Evolutionary conservation across 108 stramenopile genomes (phyloP).

Genomic region (Nitzschia sp.): DNA sequence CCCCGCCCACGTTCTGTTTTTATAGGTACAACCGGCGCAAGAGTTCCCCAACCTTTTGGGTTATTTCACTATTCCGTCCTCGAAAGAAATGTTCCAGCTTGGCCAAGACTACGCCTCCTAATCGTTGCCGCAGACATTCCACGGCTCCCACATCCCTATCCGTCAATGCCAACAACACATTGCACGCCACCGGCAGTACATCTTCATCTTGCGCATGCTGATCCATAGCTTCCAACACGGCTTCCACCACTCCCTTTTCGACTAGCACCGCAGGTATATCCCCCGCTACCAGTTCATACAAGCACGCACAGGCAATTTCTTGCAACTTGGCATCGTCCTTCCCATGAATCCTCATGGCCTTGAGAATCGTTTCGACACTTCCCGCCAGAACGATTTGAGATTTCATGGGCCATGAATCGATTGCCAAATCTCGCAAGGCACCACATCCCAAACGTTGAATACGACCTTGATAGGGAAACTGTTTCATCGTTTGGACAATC

Average conservation of each 20-base stretch:
- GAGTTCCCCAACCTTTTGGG: slow-evolving; percentile 17
- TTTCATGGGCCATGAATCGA: slow-evolving; percentile 18
- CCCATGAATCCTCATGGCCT: slow-evolving; percentile 19
- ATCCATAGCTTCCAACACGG: slow-evolving; percentile 9
- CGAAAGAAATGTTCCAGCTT: slow-evolving; percentile 19
- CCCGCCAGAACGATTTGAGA: not conserved
- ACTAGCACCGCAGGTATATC: slow-evolving; percentile 3
- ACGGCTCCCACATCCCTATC: not conserved
- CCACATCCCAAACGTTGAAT: slow-evolving; percentile 21
- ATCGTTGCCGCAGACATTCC: slow-evolving; percentile 4
- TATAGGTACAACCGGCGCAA: slow-evolving; percentile 13
- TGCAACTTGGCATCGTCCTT: slow-evolving; percentile 11
- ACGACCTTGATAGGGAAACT: slow-evolving; percentile 20
- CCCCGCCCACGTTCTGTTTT: too few relatives aligned
- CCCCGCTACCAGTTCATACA: slow-evolving; percentile 17
- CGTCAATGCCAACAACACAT: slow-evolving; percentile 24
- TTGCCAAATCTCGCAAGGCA: slow-evolving; percentile 15
- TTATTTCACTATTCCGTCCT: slow-evolving; percentile 8
- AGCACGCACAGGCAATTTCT: slow-evolving; percentile 12
- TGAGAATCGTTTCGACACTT: slow-evolving; percentile 14
- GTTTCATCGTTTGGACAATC: slow-evolving; percentile 21
- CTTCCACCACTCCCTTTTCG: slow-evolving; percentile 16
- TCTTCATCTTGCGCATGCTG: slow-evolving; percentile 20
- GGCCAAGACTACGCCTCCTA: slow-evolving; percentile 20
- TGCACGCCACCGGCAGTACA: slow-evolving; percentile 11